Evolutionary conservation across 768 basidiomycete species (phyloP).

Genomic region (Fistulinella prunicolor): DNA sequence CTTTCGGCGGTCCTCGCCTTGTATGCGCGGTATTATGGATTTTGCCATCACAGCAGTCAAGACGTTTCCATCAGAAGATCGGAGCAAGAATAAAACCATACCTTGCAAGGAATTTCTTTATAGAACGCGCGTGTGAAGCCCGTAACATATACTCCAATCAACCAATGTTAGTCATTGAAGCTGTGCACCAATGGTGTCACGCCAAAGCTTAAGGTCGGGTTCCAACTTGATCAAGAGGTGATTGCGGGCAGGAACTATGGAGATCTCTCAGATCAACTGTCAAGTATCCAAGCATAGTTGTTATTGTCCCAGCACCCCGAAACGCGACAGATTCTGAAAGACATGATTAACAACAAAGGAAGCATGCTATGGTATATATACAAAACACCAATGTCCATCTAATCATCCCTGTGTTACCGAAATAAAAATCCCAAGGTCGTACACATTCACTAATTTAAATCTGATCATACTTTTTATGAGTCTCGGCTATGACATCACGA

Average conservation of each 20-base stretch:
- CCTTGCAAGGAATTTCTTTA: constrained; percentile 12
- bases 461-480: not conserved
- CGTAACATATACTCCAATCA: not conserved
- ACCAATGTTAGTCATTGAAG: not conserved
- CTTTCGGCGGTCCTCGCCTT: too few relatives aligned
- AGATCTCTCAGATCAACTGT: too few relatives aligned
- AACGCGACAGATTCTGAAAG: not conserved
- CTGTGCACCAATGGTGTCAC: too few relatives aligned
- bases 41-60: not conserved
- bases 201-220: too few relatives aligned
- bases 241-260: too few relatives aligned
- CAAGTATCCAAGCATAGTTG: too few relatives aligned
- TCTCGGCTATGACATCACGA: not conserved
- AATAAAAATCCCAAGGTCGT: not conserved
- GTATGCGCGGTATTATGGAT: not conserved
- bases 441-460: not conserved
- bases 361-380: constrained; percentile 7
- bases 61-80: constrained; percentile 16
- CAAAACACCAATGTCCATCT: not conserved
- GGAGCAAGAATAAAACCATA: constrained; percentile 1
- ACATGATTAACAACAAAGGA: not conserved
- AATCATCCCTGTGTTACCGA: not conserved
- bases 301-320: not conserved
- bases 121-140: constrained; percentile 10
- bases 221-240: too few relatives aligned